Evolutionary conservation across 352 stramenopile species (phyloP).

Genomic region (Globisporangium middletonii): DNA sequence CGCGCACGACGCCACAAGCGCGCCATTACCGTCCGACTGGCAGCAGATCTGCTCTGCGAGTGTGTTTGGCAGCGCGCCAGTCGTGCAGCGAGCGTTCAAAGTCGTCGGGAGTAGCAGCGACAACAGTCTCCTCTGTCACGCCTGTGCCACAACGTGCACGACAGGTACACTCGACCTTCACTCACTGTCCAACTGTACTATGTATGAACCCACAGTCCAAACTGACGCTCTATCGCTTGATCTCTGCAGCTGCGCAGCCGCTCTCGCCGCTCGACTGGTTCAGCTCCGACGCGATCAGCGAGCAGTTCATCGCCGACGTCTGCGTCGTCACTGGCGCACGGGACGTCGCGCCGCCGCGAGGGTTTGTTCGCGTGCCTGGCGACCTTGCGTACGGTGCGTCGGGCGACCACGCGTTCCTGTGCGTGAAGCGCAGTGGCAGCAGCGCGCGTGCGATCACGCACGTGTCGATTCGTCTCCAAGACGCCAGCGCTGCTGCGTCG

Average conservation of each 20-base stretch:
- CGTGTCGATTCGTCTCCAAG: slow-evolving; percentile 13
- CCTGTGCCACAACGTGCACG: slow-evolving; percentile 60
- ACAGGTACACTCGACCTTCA: slow-evolving; percentile 27
- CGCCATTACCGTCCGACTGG: slow-evolving; percentile 36
- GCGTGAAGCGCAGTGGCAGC: slow-evolving; percentile 39
- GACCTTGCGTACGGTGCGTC: slow-evolving; percentile 62
- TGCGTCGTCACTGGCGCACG: slow-evolving; percentile 46
- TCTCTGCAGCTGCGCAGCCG: slow-evolving; percentile 25
- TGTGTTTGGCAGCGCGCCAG: slow-evolving; percentile 36
- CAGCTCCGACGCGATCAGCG: slow-evolving; percentile 17
- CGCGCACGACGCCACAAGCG: slow-evolving; percentile 5
- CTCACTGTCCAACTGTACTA: too few species aligned
- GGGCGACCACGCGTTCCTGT: slow-evolving; percentile 68
- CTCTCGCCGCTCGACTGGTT: slow-evolving; percentile 46
- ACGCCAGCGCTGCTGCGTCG: neutral
- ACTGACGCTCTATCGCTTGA: neutral
- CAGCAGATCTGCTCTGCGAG: slow-evolving; percentile 53
- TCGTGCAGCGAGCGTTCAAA: slow-evolving; percentile 54
- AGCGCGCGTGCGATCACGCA: slow-evolving; percentile 27
- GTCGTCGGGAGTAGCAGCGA: slow-evolving; percentile 8
- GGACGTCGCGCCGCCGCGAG: slow-evolving; percentile 38
- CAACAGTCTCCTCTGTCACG: slow-evolving; percentile 39
- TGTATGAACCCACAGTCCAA: neutral
- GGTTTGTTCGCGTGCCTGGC: slow-evolving; percentile 44
- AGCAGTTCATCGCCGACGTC: slow-evolving; percentile 62